phyloP scores from a whole-genome alignment of 345 rosid species.

The Euphorbia lathyris region DNA sequence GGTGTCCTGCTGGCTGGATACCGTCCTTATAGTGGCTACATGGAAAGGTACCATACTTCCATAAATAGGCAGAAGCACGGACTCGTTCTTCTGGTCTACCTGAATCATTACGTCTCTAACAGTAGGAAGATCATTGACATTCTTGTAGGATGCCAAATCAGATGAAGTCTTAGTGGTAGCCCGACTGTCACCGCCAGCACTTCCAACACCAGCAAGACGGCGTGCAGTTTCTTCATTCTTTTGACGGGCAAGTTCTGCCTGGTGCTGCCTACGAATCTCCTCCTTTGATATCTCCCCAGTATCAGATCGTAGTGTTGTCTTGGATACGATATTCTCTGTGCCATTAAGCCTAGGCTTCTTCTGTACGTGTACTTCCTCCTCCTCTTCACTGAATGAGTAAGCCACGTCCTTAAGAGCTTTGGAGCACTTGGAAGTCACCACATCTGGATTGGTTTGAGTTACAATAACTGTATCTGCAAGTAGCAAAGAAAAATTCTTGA shows the following conservation, averaged over 20 bases:
- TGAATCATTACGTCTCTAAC: conserved; percentile 71
- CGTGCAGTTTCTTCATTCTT: conserved; percentile 96
- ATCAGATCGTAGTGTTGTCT: conserved; percentile 86
- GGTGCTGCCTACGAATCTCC: conserved; percentile 96
- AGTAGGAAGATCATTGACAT: conserved; percentile 76
- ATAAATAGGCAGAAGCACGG: conserved; percentile 75
- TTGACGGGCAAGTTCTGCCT: conserved; percentile 97
- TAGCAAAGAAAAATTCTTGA: conserved; percentile 53
- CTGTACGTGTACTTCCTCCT: conserved; percentile 49
- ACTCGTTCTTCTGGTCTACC: conserved; percentile 87
- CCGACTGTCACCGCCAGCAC: conserved; percentile 58
- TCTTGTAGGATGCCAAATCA: conserved; percentile 85
- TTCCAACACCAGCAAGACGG: conserved; percentile 82
- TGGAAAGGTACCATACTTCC: conserved; percentile 95
- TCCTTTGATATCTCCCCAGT: conserved; percentile 85
- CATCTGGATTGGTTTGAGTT: conserved; percentile 49
- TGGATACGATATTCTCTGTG: conserved; percentile 38
- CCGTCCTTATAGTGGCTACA: conserved; percentile 84
- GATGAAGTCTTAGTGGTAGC: conserved; percentile 49
- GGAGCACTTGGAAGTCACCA: conserved; percentile 56
- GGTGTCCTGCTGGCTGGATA: conserved; percentile 84
- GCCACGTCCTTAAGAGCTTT: conserved; percentile 80
- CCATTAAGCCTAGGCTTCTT: conserved; percentile 41
- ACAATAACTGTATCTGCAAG: conserved; percentile 84
- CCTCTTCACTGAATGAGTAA: conserved; percentile 88